A percentile compares a stretch with the other conserved stretches of the same genome.
Conservation (phyloP, 768 basidiomycete genomes). For the Rhodotorula babjevae region DNA sequence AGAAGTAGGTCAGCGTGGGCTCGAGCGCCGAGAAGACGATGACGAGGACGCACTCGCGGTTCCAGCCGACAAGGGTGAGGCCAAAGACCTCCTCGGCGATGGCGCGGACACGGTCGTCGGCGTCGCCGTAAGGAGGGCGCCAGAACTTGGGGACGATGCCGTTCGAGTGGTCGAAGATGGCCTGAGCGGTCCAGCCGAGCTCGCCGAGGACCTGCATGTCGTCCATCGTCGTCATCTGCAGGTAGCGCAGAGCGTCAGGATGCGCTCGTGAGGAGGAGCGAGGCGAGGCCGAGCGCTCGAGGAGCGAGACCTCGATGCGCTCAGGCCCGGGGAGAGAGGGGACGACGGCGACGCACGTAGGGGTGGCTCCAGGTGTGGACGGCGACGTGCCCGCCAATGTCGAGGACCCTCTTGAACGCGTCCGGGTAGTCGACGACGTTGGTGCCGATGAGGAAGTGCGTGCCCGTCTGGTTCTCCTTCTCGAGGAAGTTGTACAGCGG, state of each 20-base stretch:
- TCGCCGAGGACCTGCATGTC: conserved; percentile 67
- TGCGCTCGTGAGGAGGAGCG: no score
- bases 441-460: conserved; percentile 82
- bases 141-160: conserved; percentile 72
- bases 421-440: conserved; percentile 63
- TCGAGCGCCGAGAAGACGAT: neutral
- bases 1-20: neutral
- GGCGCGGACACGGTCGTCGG: conserved; percentile 73
- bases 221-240: conserved; percentile 66
- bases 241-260: no score
- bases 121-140: conserved; percentile 71
- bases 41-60: conserved; percentile 56
- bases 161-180: conserved; percentile 70
- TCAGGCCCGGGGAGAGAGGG: neutral
- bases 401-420: conserved; percentile 57
- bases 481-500: conserved; percentile 63
- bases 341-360: neutral
- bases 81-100: conserved; percentile 85
- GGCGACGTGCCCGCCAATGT: conserved; percentile 46
- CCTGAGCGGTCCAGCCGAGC: conserved; percentile 73
- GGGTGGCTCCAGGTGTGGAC: conserved; percentile 65
- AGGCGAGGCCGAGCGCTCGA: no score
- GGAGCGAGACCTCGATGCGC: neutral
- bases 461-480: conserved; percentile 63
- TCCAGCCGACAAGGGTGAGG: conserved; percentile 60